phyloP scores from a whole-genome alignment of 2,329 filamentous ascomycete genomes.

The Pseudogymnoascus sp. region DNA sequence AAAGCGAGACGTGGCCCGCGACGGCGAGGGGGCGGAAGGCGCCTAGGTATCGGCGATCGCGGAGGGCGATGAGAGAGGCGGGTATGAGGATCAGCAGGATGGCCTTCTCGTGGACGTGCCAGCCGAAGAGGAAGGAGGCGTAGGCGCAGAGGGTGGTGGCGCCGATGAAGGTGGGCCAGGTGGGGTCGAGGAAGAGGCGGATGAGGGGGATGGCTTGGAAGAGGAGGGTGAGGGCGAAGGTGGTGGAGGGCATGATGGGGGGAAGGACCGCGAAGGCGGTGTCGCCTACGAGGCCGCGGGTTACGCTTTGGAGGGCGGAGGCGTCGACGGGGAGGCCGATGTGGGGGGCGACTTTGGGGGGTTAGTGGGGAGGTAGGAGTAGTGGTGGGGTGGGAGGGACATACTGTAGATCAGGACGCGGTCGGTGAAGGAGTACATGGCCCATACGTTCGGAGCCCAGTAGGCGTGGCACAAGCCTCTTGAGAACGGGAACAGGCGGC shows the following conservation, averaged over 20 bases:
- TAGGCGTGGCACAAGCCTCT: constrained; percentile 93
- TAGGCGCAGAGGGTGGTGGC: constrained; percentile 90
- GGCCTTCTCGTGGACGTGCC: constrained; percentile 98
- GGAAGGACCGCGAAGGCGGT: constrained; percentile 90
- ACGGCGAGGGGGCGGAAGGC: constrained; percentile 90
- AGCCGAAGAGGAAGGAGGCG: constrained; percentile 92
- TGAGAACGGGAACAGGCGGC: constrained; percentile 86
- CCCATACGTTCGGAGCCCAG: constrained; percentile 97
- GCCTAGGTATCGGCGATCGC: constrained; percentile 80
- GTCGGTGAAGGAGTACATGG: constrained; percentile 88
- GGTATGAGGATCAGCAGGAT: constrained; percentile 90
- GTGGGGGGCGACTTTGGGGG: constrained; percentile 62
- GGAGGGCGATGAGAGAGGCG: constrained; percentile 84
- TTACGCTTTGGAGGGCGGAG: constrained; percentile 78
- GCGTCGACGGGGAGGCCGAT: constrained; percentile 65
- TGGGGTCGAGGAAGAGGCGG: constrained; percentile 72
- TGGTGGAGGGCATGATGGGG: constrained; percentile 69
- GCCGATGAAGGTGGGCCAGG: constrained; percentile 83
- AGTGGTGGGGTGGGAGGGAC: neutral
- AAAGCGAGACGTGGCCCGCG: constrained; percentile 88
- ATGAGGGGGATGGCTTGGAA: constrained; percentile 74
- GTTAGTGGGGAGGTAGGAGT: constrained; percentile 27
- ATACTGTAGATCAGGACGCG: constrained; percentile 73
- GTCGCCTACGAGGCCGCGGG: constrained; percentile 85
- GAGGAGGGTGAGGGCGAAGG: constrained; percentile 72